Evolutionary conservation across 2,329 filamentous ascomycete genomes (phyloP).

Genomic region (Fusarium sp.): DNA sequence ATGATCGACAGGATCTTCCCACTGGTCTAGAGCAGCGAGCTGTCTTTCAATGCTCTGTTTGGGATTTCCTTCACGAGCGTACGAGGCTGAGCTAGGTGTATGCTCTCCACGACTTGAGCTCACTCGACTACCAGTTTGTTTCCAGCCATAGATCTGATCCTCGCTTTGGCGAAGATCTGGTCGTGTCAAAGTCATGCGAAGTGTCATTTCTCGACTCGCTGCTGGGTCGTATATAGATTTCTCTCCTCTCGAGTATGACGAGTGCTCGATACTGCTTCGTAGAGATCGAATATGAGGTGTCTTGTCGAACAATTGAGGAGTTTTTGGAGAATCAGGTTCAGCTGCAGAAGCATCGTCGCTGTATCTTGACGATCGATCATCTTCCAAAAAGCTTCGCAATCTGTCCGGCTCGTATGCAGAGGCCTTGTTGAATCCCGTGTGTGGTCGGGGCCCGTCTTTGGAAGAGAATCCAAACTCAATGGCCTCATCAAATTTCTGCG

Average conservation of each 20-base stretch:
- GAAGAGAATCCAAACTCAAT: conserved; percentile 93
- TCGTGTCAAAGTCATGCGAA: conserved; percentile 94
- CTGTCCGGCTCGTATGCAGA: conserved; percentile 58
- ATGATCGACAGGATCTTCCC: conserved; percentile 48
- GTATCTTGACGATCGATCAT: conserved; percentile 67
- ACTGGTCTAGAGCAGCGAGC: conserved; percentile 65
- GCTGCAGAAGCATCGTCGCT: conserved; percentile 66
- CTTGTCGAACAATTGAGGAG: conserved; percentile 63
- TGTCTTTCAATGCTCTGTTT: conserved; percentile 68
- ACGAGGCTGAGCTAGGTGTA: conserved; percentile 34
- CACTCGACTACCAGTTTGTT: conserved; percentile 59
- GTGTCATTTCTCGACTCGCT: conserved; percentile 86
- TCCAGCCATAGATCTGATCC: conserved; percentile 78
- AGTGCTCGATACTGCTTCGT: conserved; percentile 45
- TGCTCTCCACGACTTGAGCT: conserved; percentile 55
- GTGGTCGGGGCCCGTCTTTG: conserved; percentile 57
- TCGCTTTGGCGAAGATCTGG: conserved; percentile 85
- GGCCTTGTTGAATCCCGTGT: conserved; percentile 48
- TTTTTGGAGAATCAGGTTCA: conserved; percentile 71
- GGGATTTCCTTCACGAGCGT: conserved; percentile 51
- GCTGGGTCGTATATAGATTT: conserved; percentile 63
- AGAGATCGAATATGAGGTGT: conserved; percentile 47
- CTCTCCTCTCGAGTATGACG: conserved; percentile 50
- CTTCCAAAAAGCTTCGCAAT: conserved; percentile 67
- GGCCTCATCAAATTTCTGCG: conserved; percentile 95